phyloP scores from a whole-genome alignment of 768 basidiomycete genomes.

The Lentinula guzmanii region DNA sequence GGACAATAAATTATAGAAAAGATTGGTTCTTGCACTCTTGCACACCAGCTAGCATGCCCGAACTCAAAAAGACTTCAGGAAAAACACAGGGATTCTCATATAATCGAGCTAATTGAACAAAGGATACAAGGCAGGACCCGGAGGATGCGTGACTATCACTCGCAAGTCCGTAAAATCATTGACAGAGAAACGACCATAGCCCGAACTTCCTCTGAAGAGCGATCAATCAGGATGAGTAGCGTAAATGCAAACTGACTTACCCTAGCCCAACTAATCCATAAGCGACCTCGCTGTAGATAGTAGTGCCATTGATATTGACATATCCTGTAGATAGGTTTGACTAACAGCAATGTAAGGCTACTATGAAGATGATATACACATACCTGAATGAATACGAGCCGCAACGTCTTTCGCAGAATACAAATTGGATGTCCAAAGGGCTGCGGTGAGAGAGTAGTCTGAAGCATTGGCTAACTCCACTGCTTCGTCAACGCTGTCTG shows the following conservation, averaged over 20 bases:
- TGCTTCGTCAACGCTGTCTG: constrained; percentile 47
- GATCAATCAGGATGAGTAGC: neutral
- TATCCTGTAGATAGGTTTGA: constrained; percentile 27
- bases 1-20: no score
- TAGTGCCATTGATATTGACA: constrained; percentile 50
- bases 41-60: no score
- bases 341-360: neutral
- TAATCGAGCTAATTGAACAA: constrained; percentile 9
- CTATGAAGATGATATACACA: neutral
- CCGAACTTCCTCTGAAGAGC: constrained; percentile 31
- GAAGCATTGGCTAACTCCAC: constrained; percentile 49
- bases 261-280: constrained; percentile 37
- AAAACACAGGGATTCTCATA: no score
- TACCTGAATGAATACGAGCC: constrained; percentile 40
- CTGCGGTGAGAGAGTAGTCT: constrained; percentile 44
- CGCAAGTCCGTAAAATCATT: constrained; percentile 44
- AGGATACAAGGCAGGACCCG: constrained; percentile 14
- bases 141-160: constrained; percentile 35
- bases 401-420: constrained; percentile 39
- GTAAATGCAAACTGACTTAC: constrained; percentile 23
- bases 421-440: constrained; percentile 47
- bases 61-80: no score
- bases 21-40: no score
- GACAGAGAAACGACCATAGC: constrained; percentile 48
- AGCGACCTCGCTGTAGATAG: constrained; percentile 36